Base-by-base conservation (phyloP, 495 filamentous ascomycete species). In the Penicillium maclennaniae region DNA sequence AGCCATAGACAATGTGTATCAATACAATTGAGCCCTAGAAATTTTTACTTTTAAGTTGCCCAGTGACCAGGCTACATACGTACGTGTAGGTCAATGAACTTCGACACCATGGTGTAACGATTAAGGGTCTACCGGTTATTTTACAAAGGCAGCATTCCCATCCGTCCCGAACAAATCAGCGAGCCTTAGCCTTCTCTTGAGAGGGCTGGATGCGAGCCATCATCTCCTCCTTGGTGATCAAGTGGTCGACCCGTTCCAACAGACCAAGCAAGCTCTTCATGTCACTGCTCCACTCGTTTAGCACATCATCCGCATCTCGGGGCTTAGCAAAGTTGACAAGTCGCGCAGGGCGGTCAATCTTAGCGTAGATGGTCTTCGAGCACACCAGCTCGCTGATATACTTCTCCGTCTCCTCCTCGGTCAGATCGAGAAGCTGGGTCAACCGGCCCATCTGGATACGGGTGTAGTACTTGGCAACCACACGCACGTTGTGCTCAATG, bases 181-280 rank as follows among this genome's bases (percentile, higher is more conserved):
- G 71, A 47, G 69, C 74, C 62, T 75, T 76, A 65, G 66, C 69
- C 67, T 77, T 78, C 51, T 82, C 79, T n/a, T 83, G 82, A 25
- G 83, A 73, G 6, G 87, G 90, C 68, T 89, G 84, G 55, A 97
- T 97, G 45, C 92, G 80, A 34, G 93, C 93, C 93, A 98, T 98
- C 93, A 98, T 98, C 80, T 97, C 95, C 78, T 97, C 95, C 83
- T 97, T 98, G 47, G 93, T 97, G 62, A 98, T 98, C 68, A 98
- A 76, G 74, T 98, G 93, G 70, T 97, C 93, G 56, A 98, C 92
- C 42, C 93, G 79, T 78, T 98, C 93, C 68, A 98, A 65, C 54
- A 95, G 71, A 10, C 91, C 95, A 51, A 98, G 77, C 55, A 98
- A 75, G 66, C 86, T 93, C 87, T 95, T 97, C 95, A 98, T 96